Conservation (phyloP, 768 basidiomycete genomes). For the Amyloporia xantha region DNA sequence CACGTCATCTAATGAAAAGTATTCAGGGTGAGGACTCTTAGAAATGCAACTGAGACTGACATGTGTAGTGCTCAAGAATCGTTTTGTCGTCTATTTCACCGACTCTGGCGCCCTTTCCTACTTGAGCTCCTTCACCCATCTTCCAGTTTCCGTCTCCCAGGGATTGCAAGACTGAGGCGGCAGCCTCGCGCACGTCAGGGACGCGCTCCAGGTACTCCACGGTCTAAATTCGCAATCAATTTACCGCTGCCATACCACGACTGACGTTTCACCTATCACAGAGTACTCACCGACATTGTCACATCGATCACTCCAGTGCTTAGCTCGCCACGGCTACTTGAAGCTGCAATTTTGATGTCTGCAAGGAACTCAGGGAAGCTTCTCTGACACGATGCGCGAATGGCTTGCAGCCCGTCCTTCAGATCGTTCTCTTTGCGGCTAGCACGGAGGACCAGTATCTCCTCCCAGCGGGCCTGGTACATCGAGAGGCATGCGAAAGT, state of each 20-base stretch:
- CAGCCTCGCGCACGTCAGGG: constrained; percentile 64
- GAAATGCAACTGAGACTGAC: constrained; percentile 35
- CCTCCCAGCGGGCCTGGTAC: constrained; percentile 62
- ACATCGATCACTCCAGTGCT: constrained; percentile 62
- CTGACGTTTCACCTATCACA: no score
- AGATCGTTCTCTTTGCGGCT: constrained; percentile 52
- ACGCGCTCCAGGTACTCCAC: constrained; percentile 63
- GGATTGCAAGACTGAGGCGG: constrained; percentile 54
- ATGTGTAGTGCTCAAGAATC: constrained; percentile 69
- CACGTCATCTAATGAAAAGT: constrained; percentile 53
- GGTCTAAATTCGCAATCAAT: constrained; percentile 48
- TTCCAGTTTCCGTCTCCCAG: constrained; percentile 89
- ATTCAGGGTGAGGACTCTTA: not conserved
- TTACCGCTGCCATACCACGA: not conserved
- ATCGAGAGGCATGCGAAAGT: constrained; percentile 54
- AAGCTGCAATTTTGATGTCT: constrained; percentile 63
- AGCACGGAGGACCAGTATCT: constrained; percentile 45
- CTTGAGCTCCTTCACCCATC: constrained; percentile 78
- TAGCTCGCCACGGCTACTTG: constrained; percentile 50
- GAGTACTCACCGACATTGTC: constrained; percentile 42
- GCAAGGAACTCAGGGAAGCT: constrained; percentile 83
- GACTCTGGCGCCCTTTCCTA: constrained; percentile 41
- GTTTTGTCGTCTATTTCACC: constrained; percentile 50
- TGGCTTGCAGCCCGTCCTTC: constrained; percentile 57
- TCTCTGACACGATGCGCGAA: constrained; percentile 65